These are phyloP conservation scores for Gloeopeniophorella convolvens DNA, from an alignment of 768 basidiomycete species.

Conservation along the genomic window DNA sequence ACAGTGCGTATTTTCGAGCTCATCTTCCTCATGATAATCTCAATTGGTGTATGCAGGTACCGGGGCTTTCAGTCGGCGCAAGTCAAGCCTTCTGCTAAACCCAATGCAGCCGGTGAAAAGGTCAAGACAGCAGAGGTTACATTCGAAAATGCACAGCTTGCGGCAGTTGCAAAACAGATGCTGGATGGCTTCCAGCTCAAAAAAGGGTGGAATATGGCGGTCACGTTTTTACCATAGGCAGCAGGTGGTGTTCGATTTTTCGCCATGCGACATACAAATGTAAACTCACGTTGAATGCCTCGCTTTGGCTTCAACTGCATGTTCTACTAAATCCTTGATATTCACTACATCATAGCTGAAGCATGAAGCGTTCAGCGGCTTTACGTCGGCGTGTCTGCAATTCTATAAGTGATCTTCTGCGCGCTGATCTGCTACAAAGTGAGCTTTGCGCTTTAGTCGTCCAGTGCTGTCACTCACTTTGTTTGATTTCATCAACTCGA, in stretches of 20 bases:
- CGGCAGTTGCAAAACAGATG: slow-evolving; percentile 71
- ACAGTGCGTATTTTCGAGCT: slow-evolving; percentile 54
- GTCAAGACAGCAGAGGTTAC: slow-evolving; percentile 77
- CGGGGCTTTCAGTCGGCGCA: slow-evolving; percentile 72
- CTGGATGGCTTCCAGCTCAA: slow-evolving; percentile 84
- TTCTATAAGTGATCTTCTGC: slow-evolving; percentile 26
- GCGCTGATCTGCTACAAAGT: slow-evolving; percentile 14
- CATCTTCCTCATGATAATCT: background rate
- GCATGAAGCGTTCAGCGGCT: background rate
- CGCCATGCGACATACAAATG: background rate
- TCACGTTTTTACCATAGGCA: slow-evolving; percentile 50
- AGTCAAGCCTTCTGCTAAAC: slow-evolving; percentile 61
- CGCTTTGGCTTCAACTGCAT: background rate
- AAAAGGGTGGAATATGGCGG: slow-evolving; percentile 79
- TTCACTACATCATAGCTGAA: background rate
- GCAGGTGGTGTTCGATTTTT: slow-evolving; percentile 9
- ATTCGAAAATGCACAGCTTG: slow-evolving; percentile 72
- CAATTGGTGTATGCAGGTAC: slow-evolving; percentile 45
- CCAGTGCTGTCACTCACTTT: background rate
- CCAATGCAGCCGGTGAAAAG: slow-evolving; percentile 55
- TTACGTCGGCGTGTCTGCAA: background rate
- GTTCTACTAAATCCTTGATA: background rate
- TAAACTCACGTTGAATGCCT: background rate
- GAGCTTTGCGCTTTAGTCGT: background rate
- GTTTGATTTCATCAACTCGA: slow-evolving; percentile 24